Evolutionary conservation across 805 yeast genomes (phyloP), one percentile per base, ranked within the genome.

Genomic region (Yamadazyma laniorum): DNA sequence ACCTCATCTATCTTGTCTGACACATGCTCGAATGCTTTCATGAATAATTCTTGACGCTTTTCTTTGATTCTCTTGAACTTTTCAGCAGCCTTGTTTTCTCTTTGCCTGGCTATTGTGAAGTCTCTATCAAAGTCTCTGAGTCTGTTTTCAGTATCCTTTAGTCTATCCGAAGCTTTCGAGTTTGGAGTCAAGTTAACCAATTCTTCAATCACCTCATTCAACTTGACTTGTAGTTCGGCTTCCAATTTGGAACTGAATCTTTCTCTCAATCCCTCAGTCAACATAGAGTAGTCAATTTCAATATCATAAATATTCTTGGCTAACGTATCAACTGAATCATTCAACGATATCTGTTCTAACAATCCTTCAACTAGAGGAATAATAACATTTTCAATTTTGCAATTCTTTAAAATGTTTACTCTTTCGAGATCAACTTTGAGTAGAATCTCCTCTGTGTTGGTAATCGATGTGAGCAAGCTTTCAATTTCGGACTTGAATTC

Each of bases 11-110:
- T 83, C 39, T 75, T 72, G 2, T 67, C 70, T 3, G 91, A 77
- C 22, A 91, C 82, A 51, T 84, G 88, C n/a, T 76, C 72, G 51
- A 83, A 89, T 0, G 95, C 91, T 27, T 70, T 67, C 61, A 76
- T 80, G 59, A 91, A 93, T 22, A 62, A 50, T 5, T 75, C 75
- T 40, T 72, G 75, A 47, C 99, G 76, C 40, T 70, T 63, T 5
- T 64, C 63, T 49, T 78, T 82, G 14, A 89, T 67, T 4, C 65
- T 74, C 27, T 79, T 73, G 57, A 85, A 89, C 42, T 71, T 68
- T 11, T 70, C 72, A 8, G 71, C 65, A 3, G 80, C 60, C 27
- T 68, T 70, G 38, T 71, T 66, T 48, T 88, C 95, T 16, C 65
- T 61, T 37, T 73, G 74, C 50, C 89, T 76, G 2, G 86, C 80